Percentiles rank a stretch among this genome's conserved stretches.
Evolutionary conservation across 1,139 yeast species (phyloP).

Genomic region (Candida labiduridarum): DNA sequence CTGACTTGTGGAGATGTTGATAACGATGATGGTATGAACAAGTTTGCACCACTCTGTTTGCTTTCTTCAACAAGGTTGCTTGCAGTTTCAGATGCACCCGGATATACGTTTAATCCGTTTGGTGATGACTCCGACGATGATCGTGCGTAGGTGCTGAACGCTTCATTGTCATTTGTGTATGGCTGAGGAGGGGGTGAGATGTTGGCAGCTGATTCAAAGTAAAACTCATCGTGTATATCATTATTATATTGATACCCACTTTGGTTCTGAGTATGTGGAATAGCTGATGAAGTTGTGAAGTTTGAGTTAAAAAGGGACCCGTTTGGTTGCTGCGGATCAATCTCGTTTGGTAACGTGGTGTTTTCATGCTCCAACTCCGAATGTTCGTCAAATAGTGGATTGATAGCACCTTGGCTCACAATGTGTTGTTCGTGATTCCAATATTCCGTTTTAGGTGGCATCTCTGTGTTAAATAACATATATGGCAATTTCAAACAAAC

Average conservation of each 20-base stretch:
- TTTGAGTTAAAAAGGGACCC: neutral
- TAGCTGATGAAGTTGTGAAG: neutral
- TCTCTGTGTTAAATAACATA: conserved; percentile 10
- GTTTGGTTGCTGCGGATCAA: neutral
- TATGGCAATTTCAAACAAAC: neutral
- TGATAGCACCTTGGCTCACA: neutral
- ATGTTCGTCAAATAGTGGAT: conserved; percentile 9
- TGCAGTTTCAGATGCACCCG: conserved; percentile 17
- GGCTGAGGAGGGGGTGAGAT: conserved; percentile 3
- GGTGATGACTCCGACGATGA: conserved; percentile 16
- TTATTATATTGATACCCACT: conserved; percentile 4
- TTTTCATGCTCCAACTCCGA: conserved; percentile 18
- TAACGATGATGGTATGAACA: neutral
- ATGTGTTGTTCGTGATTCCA: conserved; percentile 7
- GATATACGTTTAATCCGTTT: conserved; percentile 10
- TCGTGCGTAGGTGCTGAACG: neutral
- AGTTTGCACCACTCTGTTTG: neutral
- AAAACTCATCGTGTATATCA: conserved; percentile 4
- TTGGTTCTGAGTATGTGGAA: neutral
- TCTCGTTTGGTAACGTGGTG: conserved; percentile 13
- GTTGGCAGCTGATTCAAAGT: conserved; percentile 5
- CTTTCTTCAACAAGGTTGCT: conserved; percentile 4
- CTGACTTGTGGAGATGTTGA: neutral
- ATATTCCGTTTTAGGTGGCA: conserved; percentile 7
- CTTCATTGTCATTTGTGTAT: conserved; percentile 1